Base-by-base conservation (phyloP, 2,329 filamentous ascomycete species). In the Sarocladium strictum region DNA sequence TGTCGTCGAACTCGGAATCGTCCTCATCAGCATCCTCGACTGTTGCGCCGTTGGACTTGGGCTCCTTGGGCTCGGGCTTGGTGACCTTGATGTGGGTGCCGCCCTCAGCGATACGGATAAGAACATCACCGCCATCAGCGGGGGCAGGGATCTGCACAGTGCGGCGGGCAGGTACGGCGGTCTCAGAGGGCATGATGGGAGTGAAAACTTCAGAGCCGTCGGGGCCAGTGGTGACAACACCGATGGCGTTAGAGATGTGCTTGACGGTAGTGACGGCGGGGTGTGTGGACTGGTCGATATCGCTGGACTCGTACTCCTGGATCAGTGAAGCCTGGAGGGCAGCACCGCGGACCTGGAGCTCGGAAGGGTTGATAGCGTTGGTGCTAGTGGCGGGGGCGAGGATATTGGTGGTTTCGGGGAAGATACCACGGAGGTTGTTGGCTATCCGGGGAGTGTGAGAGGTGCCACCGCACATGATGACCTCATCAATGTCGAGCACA, bases 271-370 rank as follows among this genome's bases (percentile, higher is more conserved):
- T 97, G 60, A 99, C 91, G 67, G 91, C 90, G 53, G 94, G 87
- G 77, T 99, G 93, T 49, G 91, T 96, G 59, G 90, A 96, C 79
- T 97, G 92, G 69, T 95, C 89, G 63, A 99, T 95, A 68, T 97
- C 93, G 61, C 90, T 86, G 62, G 84, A 80, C 64, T 99, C 94
- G 72, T 96, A 99, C 72, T 96, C 93, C 71, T 92, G 86, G 70
- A 99, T 90, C 59, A 99, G 78, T 57, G 87, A 95, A 35, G 94
- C 94, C 75, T 99, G 94, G 64, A 99, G 90, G 29, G 94, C 93
- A 58, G 94, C 94, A 67, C 94, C 94, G 60, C 94, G 86, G 59
- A 89, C 88, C 64, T 87, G 79, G 55, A 97, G 81, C 76, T 97
- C 93, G 3, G 90, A 94, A 59, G 94, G 94, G 81, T 97, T 97